A percentile compares a stretch with the other conserved stretches of the same genome.
Conservation (phyloP, 1,284 basidiomycete genomes). For the Fistulinella cinereoalba region DNA sequence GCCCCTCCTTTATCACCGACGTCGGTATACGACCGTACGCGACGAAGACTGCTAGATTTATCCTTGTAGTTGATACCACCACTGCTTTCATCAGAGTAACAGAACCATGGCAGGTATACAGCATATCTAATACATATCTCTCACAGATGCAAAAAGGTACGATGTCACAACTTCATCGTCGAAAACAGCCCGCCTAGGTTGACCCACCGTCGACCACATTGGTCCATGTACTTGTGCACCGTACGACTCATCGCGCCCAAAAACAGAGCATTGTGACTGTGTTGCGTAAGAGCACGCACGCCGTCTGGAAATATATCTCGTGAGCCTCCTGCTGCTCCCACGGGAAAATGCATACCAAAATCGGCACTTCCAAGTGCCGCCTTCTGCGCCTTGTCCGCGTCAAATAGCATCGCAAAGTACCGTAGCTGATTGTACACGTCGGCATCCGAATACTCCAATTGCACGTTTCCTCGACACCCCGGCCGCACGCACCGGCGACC, state of each 20-base stretch:
- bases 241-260: constrained; percentile 53
- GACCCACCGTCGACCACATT: constrained; percentile 86
- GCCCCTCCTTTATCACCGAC: constrained; percentile 48
- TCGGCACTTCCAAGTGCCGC: constrained; percentile 47
- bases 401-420: constrained; percentile 78
- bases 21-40: constrained; percentile 41
- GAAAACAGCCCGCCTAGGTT: constrained; percentile 70
- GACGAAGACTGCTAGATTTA: background rate
- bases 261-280: constrained; percentile 43
- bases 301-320: constrained; percentile 44
- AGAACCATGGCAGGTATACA: constrained; percentile 5
- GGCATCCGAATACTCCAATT: constrained; percentile 84
- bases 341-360: constrained; percentile 41
- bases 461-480: constrained; percentile 67
- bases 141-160: background rate
- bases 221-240: constrained; percentile 76
- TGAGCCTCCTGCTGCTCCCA: constrained; percentile 3
- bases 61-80: constrained; percentile 7
- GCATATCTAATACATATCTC: constrained; percentile 6
- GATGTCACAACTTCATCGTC: constrained; percentile 58
- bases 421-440: constrained; percentile 86
- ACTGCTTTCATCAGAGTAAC: background rate
- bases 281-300: constrained; percentile 45
- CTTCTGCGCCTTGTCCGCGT: constrained; percentile 62
- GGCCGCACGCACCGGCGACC: constrained; percentile 73